Base-by-base conservation (phyloP, 2,329 filamentous ascomycete genomes). In the Ampelomyces quisqualis region DNA sequence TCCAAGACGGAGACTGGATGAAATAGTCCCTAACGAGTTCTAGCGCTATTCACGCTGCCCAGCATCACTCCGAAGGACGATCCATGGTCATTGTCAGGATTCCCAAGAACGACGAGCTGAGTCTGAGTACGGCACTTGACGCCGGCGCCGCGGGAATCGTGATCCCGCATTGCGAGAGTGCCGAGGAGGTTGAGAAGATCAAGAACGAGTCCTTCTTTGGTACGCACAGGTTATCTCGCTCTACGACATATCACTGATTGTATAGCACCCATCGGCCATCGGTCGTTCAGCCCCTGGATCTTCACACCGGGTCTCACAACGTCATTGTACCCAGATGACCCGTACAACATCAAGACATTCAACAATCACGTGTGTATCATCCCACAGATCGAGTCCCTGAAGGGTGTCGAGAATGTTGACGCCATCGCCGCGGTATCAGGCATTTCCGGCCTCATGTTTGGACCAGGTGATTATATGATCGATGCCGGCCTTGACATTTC, bases 301-400 rank as follows among this genome's bases (percentile, higher is more conserved):
- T 59, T 59, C 28, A 59, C 56, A 0, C 58, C 56, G 1, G 56
- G 55, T 4, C 19, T 59, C 6, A 32, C 34, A 1, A 40, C 39
- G 1, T 60, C 57, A 1, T 35, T 59, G 14, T 30, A 30, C 14
- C 14, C 28, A 11, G 17, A 51, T 7, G 57, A 60, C 28, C 47
- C 39, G n/a, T 60, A 53, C 47, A 58, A 60, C 35, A 40, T 60
- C 7, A 21, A 40, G 3, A 60, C 55, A 0, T 47, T 49, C 9
- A 62, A 62, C 48, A 53, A 57, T 22, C 58, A 60, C 39, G 26
- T 59, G 5, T 58, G 54, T 18, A 44, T 60, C 21, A 59, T 60
- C 22, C 52, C 57, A 0, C 58, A 62, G 30, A 54, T 62, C 34
- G 58, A 62, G 39, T 53, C 52, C 0, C 37, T 59, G 3, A 55